Base-by-base conservation (phyloP, 352 stramenopile genomes). In the Phytophthora foliorum region DNA sequence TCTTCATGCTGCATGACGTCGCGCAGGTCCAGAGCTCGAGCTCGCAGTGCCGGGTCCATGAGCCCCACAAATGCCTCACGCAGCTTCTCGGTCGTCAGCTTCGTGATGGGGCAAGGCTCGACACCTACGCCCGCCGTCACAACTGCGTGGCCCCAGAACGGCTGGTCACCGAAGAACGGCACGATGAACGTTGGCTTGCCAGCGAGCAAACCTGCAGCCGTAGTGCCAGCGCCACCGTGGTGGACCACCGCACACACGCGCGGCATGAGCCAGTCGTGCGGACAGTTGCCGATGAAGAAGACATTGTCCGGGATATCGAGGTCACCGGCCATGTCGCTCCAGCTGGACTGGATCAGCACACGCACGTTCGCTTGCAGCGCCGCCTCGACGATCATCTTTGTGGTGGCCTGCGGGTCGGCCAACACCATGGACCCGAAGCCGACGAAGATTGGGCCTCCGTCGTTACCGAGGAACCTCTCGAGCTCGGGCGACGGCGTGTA, bases 101-200 rank as follows among this genome's bases (percentile, higher is more conserved):
- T 63, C 2, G 41, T 51, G 34, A 97, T 89, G 8, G 90, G 85
- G 54, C 90, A 93, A 2, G 92, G 90, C 48, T 81, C 72, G 2
- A 93, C 86, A 17, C 92, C 93, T 0, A 95, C 90, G 11, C 86
- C 84, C 6, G 84, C 78, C 0, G 72, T 80, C 32, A 86, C 72
- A 0, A 97, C 80, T 2, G 93, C 91, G 34, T 90, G 79, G 3
- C 90, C 92, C 94, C 94, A 98, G 72, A 98, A 98, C 31, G 80
- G 86, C 64, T 98, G 94, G 67, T 98, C 94, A 16, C 89, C 91
- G 75, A 98, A 98, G 61, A 98, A 98, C n/a, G 94, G 94, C 59
- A 92, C 92, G n/a, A 98, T 86, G 61, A 98, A 90, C 9, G 91
- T 98, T 6, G 94, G 93, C 25, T 97, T 92, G 2, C 90, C 91